Evolutionary conservation across 1,284 basidiomycete species (phyloP).

Genomic region (Coniferiporia weirii): DNA sequence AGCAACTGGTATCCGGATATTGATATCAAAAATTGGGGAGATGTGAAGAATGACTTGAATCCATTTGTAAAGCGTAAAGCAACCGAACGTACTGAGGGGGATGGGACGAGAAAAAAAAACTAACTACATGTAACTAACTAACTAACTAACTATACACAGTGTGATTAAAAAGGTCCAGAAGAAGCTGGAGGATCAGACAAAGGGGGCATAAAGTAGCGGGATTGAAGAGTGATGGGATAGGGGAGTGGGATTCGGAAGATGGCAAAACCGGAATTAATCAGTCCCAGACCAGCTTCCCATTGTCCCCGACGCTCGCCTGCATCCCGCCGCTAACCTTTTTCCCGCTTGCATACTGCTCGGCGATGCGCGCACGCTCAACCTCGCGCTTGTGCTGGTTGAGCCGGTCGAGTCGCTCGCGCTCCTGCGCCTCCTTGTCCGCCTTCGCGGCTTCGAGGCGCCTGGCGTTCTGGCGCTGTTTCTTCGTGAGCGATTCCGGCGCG

Average conservation of each 20-base stretch:
- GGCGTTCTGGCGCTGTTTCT: slow-evolving; percentile 67
- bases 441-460: slow-evolving; percentile 54
- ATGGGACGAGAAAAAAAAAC: too few relatives aligned
- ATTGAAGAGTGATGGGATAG: too few relatives aligned
- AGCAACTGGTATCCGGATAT: too few relatives aligned
- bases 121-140: too few relatives aligned
- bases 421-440: slow-evolving; percentile 48
- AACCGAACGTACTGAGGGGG: too few relatives aligned
- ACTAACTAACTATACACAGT: too few relatives aligned
- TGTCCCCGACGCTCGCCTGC: slow-evolving; percentile 44
- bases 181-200: too few relatives aligned
- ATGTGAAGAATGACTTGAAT: too few relatives aligned
- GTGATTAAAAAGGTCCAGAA: too few relatives aligned
- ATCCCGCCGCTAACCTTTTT: slow-evolving; percentile 48
- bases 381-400: slow-evolving; percentile 58
- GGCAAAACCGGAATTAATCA: neutral
- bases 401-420: slow-evolving; percentile 43
- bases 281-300: slow-evolving; percentile 54
- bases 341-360: slow-evolving; percentile 39
- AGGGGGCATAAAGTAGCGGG: too few relatives aligned
- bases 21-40: too few relatives aligned
- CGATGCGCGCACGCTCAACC: slow-evolving; percentile 48
- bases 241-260: neutral
- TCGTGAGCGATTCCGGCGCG: slow-evolving; percentile 47
- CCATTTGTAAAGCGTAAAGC: too few relatives aligned